Evolutionary conservation across 2,329 filamentous ascomycete genomes (phyloP).

Genomic region (Cordyceps javanica): DNA sequence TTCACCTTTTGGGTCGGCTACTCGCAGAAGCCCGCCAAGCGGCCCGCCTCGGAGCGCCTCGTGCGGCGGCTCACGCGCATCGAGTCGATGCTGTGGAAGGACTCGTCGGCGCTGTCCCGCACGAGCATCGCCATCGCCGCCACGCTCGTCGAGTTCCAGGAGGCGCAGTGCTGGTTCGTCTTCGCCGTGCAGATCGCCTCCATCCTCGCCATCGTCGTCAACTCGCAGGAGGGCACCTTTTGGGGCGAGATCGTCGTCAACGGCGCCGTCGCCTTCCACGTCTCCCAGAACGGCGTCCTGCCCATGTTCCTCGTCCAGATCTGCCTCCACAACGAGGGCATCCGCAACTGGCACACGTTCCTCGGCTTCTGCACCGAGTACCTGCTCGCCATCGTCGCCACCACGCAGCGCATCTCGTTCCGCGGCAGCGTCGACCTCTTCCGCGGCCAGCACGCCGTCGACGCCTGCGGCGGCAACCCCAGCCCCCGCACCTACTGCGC

Average conservation of each 20-base stretch:
- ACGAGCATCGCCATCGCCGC: constrained; percentile 34
- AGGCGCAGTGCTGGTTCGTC: constrained; percentile 34
- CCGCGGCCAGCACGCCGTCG: constrained; percentile 25
- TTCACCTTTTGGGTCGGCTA: constrained; percentile 30
- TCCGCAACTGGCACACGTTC: constrained; percentile 35
- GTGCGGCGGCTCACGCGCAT: constrained; percentile 29
- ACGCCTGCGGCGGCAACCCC: constrained; percentile 30
- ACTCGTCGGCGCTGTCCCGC: constrained; percentile 29
- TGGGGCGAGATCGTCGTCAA: constrained; percentile 35
- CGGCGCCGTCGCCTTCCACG: constrained; percentile 31
- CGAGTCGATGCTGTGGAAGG: constrained; percentile 31
- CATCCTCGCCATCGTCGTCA: constrained; percentile 34
- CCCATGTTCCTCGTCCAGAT: constrained; percentile 33
- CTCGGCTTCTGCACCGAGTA: constrained; percentile 34
- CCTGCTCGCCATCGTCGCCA: constrained; percentile 31
- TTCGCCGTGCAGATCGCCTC: constrained; percentile 35
- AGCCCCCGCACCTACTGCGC: constrained; percentile 33
- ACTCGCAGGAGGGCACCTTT: constrained; percentile 33
- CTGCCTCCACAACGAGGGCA: constrained; percentile 33
- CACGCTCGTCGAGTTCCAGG: constrained; percentile 35
- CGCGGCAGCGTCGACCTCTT: constrained; percentile 29
- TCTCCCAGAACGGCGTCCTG: constrained; percentile 31
- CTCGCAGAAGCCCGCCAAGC: constrained; percentile 22
- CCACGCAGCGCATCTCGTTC: constrained; percentile 31
- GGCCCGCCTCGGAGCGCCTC: constrained; percentile 17